Evolutionary conservation across 176 grass and related monocot species (phyloP).

Genomic region (Alopecurus myosuroides): DNA sequence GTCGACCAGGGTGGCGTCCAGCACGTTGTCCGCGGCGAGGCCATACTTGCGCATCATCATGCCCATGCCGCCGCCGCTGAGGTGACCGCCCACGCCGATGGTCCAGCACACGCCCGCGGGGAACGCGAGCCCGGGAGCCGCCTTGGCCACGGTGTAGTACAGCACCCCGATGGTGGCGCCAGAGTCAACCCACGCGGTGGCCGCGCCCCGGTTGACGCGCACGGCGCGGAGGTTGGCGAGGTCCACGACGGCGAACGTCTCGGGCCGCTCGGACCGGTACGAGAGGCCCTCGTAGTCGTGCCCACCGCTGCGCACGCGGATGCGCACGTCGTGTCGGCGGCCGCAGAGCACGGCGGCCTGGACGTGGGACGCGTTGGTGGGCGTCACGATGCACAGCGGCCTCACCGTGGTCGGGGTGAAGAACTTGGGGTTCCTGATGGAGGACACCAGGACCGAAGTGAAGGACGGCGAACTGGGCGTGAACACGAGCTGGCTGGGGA

Average conservation of each 20-base stretch:
- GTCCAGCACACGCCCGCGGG: constrained; percentile 53
- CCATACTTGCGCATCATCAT: constrained; percentile 58
- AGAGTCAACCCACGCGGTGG: constrained; percentile 55
- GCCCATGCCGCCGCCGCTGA: constrained; percentile 66
- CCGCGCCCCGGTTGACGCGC: neutral
- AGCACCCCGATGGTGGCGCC: constrained; percentile 53
- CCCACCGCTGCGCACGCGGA: constrained; percentile 62
- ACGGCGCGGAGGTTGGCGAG: constrained; percentile 25
- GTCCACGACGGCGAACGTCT: constrained; percentile 42
- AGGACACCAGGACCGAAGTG: constrained; percentile 37
- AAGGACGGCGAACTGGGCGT: constrained; percentile 29
- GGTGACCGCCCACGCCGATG: constrained; percentile 47
- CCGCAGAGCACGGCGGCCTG: constrained; percentile 42
- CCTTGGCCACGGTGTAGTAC: constrained; percentile 43
- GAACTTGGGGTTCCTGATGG: constrained; percentile 53
- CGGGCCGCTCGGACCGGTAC: constrained; percentile 20
- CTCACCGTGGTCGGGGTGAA: constrained; percentile 12
- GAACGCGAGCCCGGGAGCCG: constrained; percentile 21
- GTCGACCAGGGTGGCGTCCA: constrained; percentile 48
- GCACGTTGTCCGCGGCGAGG: constrained; percentile 39
- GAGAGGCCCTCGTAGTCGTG: constrained; percentile 84
- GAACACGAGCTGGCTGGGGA: constrained; percentile 30
- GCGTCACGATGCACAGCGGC: constrained; percentile 42
- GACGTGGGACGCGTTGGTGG: constrained; percentile 38
- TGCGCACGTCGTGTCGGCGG: constrained; percentile 9